A percentile compares a stretch with the other conserved stretches of the same genome.
These are phyloP conservation scores for Brassica juncea DNA, from an alignment of 345 rosid genomes.

Conservation along the genomic window DNA sequence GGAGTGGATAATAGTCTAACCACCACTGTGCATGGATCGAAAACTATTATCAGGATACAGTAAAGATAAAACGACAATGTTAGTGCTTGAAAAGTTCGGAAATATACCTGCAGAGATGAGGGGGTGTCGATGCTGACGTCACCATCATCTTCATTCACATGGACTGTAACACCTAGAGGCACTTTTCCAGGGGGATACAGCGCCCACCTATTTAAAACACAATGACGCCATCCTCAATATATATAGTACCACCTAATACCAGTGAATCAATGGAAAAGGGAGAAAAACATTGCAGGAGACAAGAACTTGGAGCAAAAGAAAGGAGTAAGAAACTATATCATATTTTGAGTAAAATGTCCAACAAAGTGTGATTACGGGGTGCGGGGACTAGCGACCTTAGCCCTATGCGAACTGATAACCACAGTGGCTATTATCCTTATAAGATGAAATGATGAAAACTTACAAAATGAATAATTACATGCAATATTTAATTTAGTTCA, in stretches of 20 bases:
- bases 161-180: slow-evolving; percentile 93
- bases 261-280: slow-evolving; percentile 10
- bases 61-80: slow-evolving; percentile 19
- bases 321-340: not conserved
- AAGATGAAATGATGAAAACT: not conserved
- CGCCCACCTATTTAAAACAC: slow-evolving; percentile 76
- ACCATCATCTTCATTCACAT: slow-evolving; percentile 92
- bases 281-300: not conserved
- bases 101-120: slow-evolving; percentile 82
- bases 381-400: not conserved
- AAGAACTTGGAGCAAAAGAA: not conserved
- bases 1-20: slow-evolving; percentile 92
- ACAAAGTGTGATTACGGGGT: not conserved
- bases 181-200: slow-evolving; percentile 98
- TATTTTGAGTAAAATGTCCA: not conserved
- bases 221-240: slow-evolving; percentile 17
- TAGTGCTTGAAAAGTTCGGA: slow-evolving; percentile 18
- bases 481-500: not conserved
- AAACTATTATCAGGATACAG: slow-evolving; percentile 2
- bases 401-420: not conserved
- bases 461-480: not conserved
- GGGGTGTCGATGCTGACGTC: slow-evolving; percentile 90
- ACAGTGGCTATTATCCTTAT: not conserved
- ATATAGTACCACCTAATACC: slow-evolving; percentile 14
- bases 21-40: slow-evolving; percentile 67